Base-by-base conservation (phyloP, 2,329 filamentous ascomycete genomes). In the Gremmenia infestans region DNA sequence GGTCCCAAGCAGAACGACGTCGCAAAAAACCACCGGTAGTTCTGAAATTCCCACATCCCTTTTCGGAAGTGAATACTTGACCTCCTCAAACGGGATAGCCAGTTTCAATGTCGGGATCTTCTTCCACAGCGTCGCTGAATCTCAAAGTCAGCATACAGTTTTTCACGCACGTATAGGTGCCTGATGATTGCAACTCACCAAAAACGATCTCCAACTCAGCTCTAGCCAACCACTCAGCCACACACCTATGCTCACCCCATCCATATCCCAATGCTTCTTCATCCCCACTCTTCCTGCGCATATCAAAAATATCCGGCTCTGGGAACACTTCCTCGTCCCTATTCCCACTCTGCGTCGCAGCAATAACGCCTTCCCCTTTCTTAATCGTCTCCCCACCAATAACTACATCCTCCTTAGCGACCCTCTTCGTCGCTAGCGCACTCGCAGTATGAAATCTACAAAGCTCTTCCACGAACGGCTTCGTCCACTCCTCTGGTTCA, bases 401-500 rank as follows among this genome's bases (percentile, higher is more conserved):
- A 37, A 70, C 69, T 22, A 79, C 66, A 53, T 79, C 76, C 17
- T 71, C 74, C 61, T 78, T 78, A 5, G 76, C 76, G 1, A 75
- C 75, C 14, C 78, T 68, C 53, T 75, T 74, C 36, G 76, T 77
- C 0, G 76, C 76, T 54, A 80, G 65, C 1, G 76, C 72, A 0
- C 74, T 78, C 0, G 72, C 74, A 0, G 75, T 78, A 58, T 79
- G 76, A 58, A 70, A 80, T 6, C 77, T 70, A 59, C 74, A 78
- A 0, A 80, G 70, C 63, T 80, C 78, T 45, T 77, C 72, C 0
- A 80, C 76, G 43, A 80, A 78, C 0, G 60, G 54, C 2, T 53
- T 63, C 1, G 71, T 67, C 14, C 74, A 70, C 0, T 65, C 67
- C 25, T 52, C 22, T 0, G 75, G 73, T 37, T 77, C 63, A 4